Conservation (phyloP, 805 yeast species). For the Yarrowia sp. region DNA sequence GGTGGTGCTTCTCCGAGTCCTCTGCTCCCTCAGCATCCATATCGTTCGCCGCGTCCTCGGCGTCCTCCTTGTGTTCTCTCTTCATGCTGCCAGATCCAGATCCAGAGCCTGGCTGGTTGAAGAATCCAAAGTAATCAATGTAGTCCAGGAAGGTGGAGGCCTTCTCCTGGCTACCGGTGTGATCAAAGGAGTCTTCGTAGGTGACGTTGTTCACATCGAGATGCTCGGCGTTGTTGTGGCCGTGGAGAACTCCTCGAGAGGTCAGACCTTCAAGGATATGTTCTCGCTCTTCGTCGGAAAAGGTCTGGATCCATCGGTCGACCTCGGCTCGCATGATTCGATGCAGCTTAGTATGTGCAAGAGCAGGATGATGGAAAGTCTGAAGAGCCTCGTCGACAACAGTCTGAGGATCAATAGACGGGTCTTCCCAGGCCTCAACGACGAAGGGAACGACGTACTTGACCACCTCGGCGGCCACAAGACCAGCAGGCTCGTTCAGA, state of each 20-base stretch:
- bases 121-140: slow-evolving; percentile 33
- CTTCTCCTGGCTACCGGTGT: slow-evolving; percentile 21
- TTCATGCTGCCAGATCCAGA: slow-evolving; percentile 2
- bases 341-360: slow-evolving; percentile 40
- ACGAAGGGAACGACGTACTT: slow-evolving; percentile 42
- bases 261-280: slow-evolving; percentile 36
- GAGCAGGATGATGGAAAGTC: slow-evolving; percentile 44
- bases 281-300: slow-evolving; percentile 35
- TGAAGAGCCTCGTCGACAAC: slow-evolving; percentile 41
- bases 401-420: slow-evolving; percentile 39
- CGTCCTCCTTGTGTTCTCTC: slow-evolving; percentile 13
- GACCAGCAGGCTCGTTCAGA: slow-evolving; percentile 45
- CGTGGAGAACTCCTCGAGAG: slow-evolving; percentile 35
- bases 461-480: slow-evolving; percentile 42
- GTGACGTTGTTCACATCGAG: slow-evolving; percentile 37
- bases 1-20: slow-evolving; percentile 13
- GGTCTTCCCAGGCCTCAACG: slow-evolving; percentile 43
- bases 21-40: slow-evolving; percentile 27
- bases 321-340: slow-evolving; percentile 42
- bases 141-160: slow-evolving; percentile 23
- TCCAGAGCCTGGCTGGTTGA: slow-evolving; percentile 26
- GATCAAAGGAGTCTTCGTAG: slow-evolving; percentile 13
- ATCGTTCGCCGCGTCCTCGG: slow-evolving; percentile 17
- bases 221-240: slow-evolving; percentile 33
- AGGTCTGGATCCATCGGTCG: slow-evolving; percentile 40